Percentiles rank a stretch among this genome's conserved stretches.
Evolutionary conservation across 2,329 filamentous ascomycete species (phyloP).

Genomic region (Emmonsiellopsis sp.): DNA sequence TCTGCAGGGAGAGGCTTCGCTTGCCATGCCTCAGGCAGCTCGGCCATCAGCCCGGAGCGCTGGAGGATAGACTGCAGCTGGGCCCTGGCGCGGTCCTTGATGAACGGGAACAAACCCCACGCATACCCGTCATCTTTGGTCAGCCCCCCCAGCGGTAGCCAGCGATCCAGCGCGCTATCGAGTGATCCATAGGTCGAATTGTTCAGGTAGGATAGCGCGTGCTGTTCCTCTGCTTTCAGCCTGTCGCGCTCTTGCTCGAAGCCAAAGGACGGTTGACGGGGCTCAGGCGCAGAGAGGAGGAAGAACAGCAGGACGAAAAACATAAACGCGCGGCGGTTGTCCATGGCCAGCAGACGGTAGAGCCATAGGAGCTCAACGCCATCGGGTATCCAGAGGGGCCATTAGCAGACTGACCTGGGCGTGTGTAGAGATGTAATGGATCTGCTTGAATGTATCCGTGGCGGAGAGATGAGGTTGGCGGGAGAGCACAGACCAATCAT

Average conservation of each 20-base stretch:
- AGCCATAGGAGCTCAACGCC: conserved; percentile 11
- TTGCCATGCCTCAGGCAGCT: conserved; percentile 19
- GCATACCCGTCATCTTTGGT: conserved; percentile 63
- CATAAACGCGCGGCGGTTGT: conserved; percentile 40
- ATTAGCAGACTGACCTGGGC: conserved; percentile 6
- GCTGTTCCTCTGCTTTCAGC: conserved; percentile 41
- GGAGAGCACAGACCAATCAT: not conserved
- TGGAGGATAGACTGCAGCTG: conserved; percentile 35
- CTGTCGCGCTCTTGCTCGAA: conserved; percentile 39
- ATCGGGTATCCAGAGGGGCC: conserved; percentile 5
- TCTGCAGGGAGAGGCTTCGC: conserved; percentile 14
- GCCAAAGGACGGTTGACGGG: conserved; percentile 30
- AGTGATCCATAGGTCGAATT: conserved; percentile 46
- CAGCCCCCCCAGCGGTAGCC: conserved; percentile 70
- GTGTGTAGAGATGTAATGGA: not conserved
- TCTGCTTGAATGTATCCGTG: not conserved
- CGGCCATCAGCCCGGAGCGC: conserved; percentile 23
- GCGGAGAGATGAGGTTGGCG: not conserved
- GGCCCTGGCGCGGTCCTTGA: conserved; percentile 56
- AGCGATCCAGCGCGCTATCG: conserved; percentile 34
- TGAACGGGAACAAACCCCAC: conserved; percentile 63
- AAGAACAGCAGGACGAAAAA: conserved; percentile 45
- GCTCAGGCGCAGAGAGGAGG: conserved; percentile 44
- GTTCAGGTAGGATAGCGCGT: conserved; percentile 42
- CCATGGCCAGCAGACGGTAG: conserved; percentile 27